Evolutionary conservation across 164 flowering plant genomes (phyloP).

Genomic region (Piper betle): DNA sequence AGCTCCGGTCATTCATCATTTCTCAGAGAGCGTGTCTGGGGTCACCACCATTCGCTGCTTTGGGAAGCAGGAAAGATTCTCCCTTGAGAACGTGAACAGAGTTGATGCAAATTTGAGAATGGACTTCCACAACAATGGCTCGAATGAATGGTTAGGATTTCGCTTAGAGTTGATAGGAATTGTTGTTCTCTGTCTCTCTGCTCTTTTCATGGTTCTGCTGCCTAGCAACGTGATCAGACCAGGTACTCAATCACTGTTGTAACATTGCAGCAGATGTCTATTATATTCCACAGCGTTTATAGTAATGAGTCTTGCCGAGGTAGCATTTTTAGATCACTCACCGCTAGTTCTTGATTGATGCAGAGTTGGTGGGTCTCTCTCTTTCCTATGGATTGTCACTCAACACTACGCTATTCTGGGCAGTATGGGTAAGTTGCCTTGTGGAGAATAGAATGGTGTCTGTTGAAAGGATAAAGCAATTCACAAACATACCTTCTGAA

Average conservation of each 20-base stretch:
- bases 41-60: conserved; percentile 85
- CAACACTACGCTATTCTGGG: conserved; percentile 49
- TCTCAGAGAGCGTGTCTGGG: conserved; percentile 91
- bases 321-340: background rate
- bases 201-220: conserved; percentile 68
- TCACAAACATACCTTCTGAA: conserved; percentile 66
- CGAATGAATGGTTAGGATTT: conserved; percentile 93
- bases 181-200: conserved; percentile 55
- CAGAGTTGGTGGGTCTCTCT: conserved; percentile 73
- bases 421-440: conserved; percentile 59
- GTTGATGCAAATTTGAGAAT: conserved; percentile 65
- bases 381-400: conserved; percentile 90
- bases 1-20: conserved; percentile 91
- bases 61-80: conserved; percentile 45
- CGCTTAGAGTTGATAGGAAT: conserved; percentile 87
- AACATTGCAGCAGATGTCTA: background rate
- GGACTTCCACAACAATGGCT: conserved; percentile 89
- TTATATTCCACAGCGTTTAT: background rate
- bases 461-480: conserved; percentile 85
- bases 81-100: conserved; percentile 51
- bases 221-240: conserved; percentile 73
- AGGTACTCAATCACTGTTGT: conserved; percentile 24
- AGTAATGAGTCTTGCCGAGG: background rate
- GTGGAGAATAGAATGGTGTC: conserved; percentile 89
- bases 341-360: background rate